Percentiles rank a stretch among this genome's conserved stretches.
These are phyloP conservation scores for Lindgomyces ingoldianus DNA, from an alignment of 495 filamentous ascomycete genomes.

Conservation along the genomic window DNA sequence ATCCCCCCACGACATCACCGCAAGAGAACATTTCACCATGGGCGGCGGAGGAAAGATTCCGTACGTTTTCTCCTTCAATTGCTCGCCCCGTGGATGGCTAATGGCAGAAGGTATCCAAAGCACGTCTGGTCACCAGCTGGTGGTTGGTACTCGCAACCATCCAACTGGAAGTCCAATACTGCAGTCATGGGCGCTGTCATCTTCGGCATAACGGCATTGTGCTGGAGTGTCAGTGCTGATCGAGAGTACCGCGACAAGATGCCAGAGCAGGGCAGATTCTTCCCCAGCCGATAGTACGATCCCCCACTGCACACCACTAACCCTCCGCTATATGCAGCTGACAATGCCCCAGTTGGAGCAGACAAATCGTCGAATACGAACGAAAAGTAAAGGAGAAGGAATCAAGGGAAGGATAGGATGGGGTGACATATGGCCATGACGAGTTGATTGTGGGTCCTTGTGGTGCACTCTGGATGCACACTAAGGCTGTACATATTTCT, in stretches of 20 bases:
- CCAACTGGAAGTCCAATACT: conserved; percentile 94
- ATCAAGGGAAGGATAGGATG: conserved; percentile 38
- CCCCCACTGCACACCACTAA: not conserved
- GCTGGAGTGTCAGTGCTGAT: conserved; percentile 81
- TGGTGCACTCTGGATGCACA: conserved; percentile 32
- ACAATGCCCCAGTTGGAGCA: conserved; percentile 73
- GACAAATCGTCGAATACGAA: conserved; percentile 87
- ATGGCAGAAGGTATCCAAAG: conserved; percentile 82
- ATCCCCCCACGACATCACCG: not conserved
- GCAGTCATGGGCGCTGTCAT: conserved; percentile 75
- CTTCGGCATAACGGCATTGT: conserved; percentile 69
- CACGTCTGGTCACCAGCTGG: conserved; percentile 98
- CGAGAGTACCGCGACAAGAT: conserved; percentile 76
- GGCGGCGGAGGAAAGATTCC: conserved; percentile 84
- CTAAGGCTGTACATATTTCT: conserved; percentile 50
- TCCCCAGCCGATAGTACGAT: conserved; percentile 91
- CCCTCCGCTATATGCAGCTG: not conserved
- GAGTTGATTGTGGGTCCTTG: conserved; percentile 19
- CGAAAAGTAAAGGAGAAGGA: conserved; percentile 58
- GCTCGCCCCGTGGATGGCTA: conserved; percentile 32
- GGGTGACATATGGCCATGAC: not conserved
- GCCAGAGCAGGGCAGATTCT: conserved; percentile 86
- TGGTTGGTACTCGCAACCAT: conserved; percentile 93
- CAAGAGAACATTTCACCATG: conserved; percentile 42
- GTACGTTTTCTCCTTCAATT: conserved; percentile 58